Base-by-base conservation (phyloP, 768 basidiomycete genomes). In the Hygrocybe coccinea region DNA sequence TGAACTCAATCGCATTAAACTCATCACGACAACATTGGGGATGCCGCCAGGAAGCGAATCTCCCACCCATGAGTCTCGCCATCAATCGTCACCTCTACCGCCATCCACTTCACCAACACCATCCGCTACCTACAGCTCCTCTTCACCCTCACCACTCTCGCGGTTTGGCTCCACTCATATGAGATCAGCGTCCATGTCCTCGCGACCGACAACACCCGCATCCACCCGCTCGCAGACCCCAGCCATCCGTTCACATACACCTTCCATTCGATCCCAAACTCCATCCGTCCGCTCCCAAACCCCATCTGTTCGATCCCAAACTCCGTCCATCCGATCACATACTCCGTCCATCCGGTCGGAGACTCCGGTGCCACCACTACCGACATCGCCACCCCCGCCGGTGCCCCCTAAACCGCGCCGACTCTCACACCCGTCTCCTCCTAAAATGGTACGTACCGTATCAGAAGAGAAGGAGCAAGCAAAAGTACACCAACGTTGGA, bases 381-480 rank as follows among this genome's bases (percentile, higher is more conserved):
- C 64, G 24, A 57, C 69, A 12, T 71, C 65, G 5, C 62, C 65
- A 45, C 64, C 69, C 11, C 64, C 61, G 17, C 48, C 53, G 3
- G 52, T 60, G 39, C 72, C 75, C 9, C 71, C 76, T 36, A 79
- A 77, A 63, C 69, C 77, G 14, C 81, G 83, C 45, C 70, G 74
- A 56, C 71, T 81, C 63, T 80, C 82, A 19, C 70, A 73, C 38
- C 71, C 79, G 14, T 79, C 80, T 22, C 80, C 83, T 51, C 77
- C 79, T 46, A 83, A 81, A 75, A 79, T 84, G 70, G 66, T 62
- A 49, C 80, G 85, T 52, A 80, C 83, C 34, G 76, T 81, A 58
- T 84, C 83, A 52, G 86, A 87, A 64, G 85, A 86, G 72, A 86
- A 84, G 59, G 73, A 79, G 59, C 71, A 74, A 66, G 80, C 72